Evolutionary conservation across 2,329 filamentous ascomycete genomes (phyloP).

Genomic region (Aureobasidium uvarum): DNA sequence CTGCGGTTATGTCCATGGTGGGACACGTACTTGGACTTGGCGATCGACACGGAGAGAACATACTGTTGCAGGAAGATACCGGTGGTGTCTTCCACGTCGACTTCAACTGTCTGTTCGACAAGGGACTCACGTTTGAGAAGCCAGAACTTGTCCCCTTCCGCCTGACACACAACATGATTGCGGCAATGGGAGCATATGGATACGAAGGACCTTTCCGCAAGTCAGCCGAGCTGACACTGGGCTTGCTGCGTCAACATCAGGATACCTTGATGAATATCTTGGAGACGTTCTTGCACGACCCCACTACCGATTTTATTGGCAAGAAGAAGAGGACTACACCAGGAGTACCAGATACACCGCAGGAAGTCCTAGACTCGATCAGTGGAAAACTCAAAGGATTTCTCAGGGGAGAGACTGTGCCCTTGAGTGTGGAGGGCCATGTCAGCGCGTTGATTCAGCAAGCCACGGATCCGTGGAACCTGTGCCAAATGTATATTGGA

Average conservation of each 20-base stretch:
- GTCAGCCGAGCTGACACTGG: conserved; percentile 83
- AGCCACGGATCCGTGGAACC: conserved; percentile 74
- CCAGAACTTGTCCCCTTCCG: conserved; percentile 95
- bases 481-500: conserved; percentile 95
- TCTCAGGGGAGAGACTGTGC: conserved; percentile 82
- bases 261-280: conserved; percentile 97
- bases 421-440: conserved; percentile 91
- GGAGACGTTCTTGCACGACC: conserved; percentile 95
- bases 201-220: conserved; percentile 89
- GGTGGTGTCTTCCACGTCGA: conserved; percentile 96
- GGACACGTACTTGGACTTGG: conserved; percentile 90
- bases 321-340: conserved; percentile 58
- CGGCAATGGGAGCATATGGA: conserved; percentile 92
- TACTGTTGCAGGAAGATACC: conserved; percentile 88
- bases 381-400: conserved; percentile 81
- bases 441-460: conserved; percentile 92
- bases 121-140: conserved; percentile 90
- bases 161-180: conserved; percentile 96
- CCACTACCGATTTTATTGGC: conserved; percentile 86
- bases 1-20: conserved; percentile 99
- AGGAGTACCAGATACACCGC: conserved; percentile 64
- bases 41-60: conserved; percentile 95
- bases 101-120: conserved; percentile 99
- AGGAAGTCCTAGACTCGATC: conserved; percentile 86
- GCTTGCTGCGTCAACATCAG: conserved; percentile 82